Percentiles rank a stretch among this genome's conserved stretches.
These are phyloP conservation scores for Pulveroboletus sp. DNA, from an alignment of 768 basidiomycete genomes.

Conservation along the genomic window DNA sequence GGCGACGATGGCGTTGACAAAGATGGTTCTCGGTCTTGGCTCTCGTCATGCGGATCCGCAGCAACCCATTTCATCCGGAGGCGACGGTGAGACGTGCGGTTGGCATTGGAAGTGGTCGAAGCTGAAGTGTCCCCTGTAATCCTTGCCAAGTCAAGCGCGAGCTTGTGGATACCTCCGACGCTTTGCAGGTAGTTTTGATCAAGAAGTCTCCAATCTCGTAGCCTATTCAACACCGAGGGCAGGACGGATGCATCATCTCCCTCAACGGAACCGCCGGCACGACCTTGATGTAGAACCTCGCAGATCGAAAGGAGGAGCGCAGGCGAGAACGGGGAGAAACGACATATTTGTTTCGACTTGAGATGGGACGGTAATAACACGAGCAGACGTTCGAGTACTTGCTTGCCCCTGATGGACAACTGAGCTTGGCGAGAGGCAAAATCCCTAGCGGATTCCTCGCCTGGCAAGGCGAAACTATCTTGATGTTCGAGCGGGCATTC, in stretches of 20 bases:
- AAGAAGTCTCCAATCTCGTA: slow-evolving; percentile 24
- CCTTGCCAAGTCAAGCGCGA: slow-evolving; percentile 13
- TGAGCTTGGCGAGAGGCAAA: not conserved
- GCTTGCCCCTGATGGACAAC: slow-evolving; percentile 8
- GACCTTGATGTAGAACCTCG: slow-evolving; percentile 6
- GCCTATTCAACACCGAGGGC: slow-evolving; percentile 21
- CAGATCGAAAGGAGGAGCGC: slow-evolving; percentile 26
- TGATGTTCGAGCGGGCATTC: slow-evolving; percentile 8
- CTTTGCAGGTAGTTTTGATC: not conserved
- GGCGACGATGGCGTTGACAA: not conserved
- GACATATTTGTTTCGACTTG: not conserved
- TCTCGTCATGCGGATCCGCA: slow-evolving; percentile 7
- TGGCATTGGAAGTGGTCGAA: not conserved
- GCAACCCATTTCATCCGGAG: slow-evolving; percentile 20
- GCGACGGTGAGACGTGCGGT: not conserved
- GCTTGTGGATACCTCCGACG: slow-evolving; percentile 5
- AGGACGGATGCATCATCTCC: slow-evolving; percentile 7
- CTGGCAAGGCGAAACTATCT: not conserved
- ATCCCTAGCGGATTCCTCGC: slow-evolving; percentile 5
- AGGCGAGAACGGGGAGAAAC: slow-evolving; percentile 7
- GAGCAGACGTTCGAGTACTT: slow-evolving; percentile 14
- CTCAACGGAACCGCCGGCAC: not conserved
- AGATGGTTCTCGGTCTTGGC: slow-evolving; percentile 1
- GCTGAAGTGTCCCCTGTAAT: slow-evolving; percentile 3
- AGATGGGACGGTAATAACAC: slow-evolving; percentile 13